Evolutionary conservation across 179 eudicot genomes (phyloP).

Genomic region (Sideroxylon spinosum): DNA sequence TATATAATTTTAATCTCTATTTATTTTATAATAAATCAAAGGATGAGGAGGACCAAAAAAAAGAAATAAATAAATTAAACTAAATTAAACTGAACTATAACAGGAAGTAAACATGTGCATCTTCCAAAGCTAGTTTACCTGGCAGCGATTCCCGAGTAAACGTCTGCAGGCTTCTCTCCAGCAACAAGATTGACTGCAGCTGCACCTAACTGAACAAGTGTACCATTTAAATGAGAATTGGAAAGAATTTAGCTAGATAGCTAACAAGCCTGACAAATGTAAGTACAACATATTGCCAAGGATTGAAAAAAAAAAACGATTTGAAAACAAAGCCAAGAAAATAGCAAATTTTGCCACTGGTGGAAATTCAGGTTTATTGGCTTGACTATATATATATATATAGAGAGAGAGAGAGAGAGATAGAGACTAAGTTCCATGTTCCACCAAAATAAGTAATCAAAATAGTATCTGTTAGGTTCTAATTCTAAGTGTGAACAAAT

Average conservation of each 20-base stretch:
- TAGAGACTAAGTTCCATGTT: no score
- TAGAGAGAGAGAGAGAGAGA: no score
- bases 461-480: no score
- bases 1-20: no score
- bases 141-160: constrained; percentile 90
- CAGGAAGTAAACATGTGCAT: no score
- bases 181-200: constrained; percentile 92
- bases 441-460: no score
- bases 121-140: constrained; percentile 39
- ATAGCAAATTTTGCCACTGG: background rate
- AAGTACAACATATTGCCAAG: background rate
- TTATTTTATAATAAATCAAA: no score
- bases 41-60: no score
- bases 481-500: no score
- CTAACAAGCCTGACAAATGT: background rate
- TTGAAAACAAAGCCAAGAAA: background rate
- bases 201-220: constrained; percentile 69
- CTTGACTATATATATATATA: no score
- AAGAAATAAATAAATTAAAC: no score
- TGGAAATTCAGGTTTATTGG: background rate
- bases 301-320: background rate
- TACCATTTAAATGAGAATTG: background rate
- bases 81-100: no score
- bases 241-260: background rate
- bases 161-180: constrained; percentile 97